Evolutionary conservation across 495 filamentous ascomycete species (phyloP), one percentile per base, ranked within the genome.

Genomic region (Penicillium turbatum): DNA sequence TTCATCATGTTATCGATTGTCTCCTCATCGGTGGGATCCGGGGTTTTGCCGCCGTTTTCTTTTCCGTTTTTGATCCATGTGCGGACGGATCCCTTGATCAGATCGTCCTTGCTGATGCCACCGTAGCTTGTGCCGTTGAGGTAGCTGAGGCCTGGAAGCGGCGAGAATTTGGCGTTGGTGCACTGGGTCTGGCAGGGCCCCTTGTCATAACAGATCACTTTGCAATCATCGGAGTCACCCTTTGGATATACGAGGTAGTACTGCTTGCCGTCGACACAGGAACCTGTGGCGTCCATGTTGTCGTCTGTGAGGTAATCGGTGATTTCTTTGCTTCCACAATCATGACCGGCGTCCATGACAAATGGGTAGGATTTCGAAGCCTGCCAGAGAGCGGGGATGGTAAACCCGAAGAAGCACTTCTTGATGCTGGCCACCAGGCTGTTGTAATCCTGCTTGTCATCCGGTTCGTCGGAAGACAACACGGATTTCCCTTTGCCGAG

Each of bases 351-450:
- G 62, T 71, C 68, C 15, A 70, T 40, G 42, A 73, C 44, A 39
- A 73, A 73, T 21, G 68, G 46, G 43, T 58, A 55, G 3, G 45
- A 41, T 2, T 47, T 39, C 5, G 68, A 59, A 6, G 17, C 5
- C 41, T 50, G 39, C 70, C 68, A 73, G 5, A 66, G n/a, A 15
- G 52, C 42, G 1, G 70, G 67, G 44, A 71, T 71, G n/a, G 59
- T 39, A 49, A 45, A 73, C 30, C 47, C 67, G 55, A 53, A 71
- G 43, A 70, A 63, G 27, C 53, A 26, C 50, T 64, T 71, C 30
- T 12, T 12, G 38, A 60, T 34, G 43, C 35, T 48, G 40, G 36
- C 26, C 21, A 19, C 7, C 36, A 13, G 12, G 21, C 13, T 12
- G 1, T 42, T 24, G 1, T 40, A 7, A 21, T 40, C 38, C 6